These are phyloP conservation scores for Vigna radiata DNA, from an alignment of 306 rosid species.

Conservation along the genomic window DNA sequence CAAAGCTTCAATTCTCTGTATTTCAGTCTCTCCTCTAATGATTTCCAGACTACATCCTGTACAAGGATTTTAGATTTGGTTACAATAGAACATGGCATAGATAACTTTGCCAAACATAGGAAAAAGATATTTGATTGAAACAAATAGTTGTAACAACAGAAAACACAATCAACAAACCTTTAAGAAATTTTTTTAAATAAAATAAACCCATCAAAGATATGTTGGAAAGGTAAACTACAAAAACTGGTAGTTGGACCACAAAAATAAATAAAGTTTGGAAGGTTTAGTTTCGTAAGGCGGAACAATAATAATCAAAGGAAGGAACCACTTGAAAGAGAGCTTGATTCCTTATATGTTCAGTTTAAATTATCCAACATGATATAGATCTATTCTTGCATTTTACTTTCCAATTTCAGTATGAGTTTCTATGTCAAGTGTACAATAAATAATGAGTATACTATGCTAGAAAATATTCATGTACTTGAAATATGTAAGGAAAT, in stretches of 20 bases:
- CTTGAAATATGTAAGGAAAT: too few species aligned
- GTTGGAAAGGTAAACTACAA: constrained; percentile 8
- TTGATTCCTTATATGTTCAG: too few species aligned
- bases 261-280: not conserved
- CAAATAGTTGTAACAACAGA: constrained; percentile 17
- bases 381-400: too few species aligned
- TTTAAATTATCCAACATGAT: too few species aligned
- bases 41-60: constrained; percentile 58
- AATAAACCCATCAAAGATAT: not conserved
- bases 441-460: too few species aligned
- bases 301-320: not conserved
- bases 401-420: too few species aligned
- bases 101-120: not conserved
- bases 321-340: too few species aligned
- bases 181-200: not conserved
- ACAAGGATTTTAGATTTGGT: constrained; percentile 41
- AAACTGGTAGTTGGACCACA: not conserved
- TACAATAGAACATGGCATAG: constrained; percentile 20
- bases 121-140: not conserved
- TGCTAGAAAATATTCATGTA: too few species aligned
- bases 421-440: too few species aligned
- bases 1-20: constrained; percentile 45
- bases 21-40: constrained; percentile 48
- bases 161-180: not conserved
- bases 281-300: not conserved